Evolutionary conservation across 768 basidiomycete species (phyloP).

Genomic region (Lentinula aciculospora): DNA sequence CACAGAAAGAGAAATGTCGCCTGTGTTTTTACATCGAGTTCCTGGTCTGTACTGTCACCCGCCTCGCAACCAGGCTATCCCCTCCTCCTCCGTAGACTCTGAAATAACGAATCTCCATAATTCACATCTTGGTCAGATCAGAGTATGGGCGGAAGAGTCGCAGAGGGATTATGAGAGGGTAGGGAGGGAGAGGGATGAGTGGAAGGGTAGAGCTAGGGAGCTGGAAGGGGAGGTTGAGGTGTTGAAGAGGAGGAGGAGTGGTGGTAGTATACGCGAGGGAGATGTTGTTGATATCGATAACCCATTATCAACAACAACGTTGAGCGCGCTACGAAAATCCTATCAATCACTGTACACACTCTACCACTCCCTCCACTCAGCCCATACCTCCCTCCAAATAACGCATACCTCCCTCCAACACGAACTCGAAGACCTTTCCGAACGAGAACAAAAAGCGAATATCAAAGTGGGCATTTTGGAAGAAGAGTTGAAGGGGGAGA

Average conservation of each 20-base stretch:
- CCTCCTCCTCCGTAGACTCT: not conserved
- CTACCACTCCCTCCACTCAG: no score
- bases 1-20: no score
- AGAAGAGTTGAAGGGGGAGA: not conserved
- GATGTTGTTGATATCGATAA: no score
- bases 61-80: no score
- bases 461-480: not conserved
- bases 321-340: no score
- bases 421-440: not conserved
- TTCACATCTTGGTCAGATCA: not conserved
- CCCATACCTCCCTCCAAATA: not conserved
- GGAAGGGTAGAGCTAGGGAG: no score
- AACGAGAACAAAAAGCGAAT: not conserved
- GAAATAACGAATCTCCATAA: not conserved
- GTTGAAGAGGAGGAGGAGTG: no score
- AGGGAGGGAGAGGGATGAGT: not conserved
- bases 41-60: no score
- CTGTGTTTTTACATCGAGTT: not conserved
- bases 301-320: no score
- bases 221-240: no score
- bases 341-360: no score
- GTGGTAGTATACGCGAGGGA: no score
- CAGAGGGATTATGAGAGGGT: not conserved
- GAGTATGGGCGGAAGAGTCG: not conserved
- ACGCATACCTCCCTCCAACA: not conserved